Evolutionary conservation across 768 basidiomycete species (phyloP).

Genomic region (Hericium erinaceus): DNA sequence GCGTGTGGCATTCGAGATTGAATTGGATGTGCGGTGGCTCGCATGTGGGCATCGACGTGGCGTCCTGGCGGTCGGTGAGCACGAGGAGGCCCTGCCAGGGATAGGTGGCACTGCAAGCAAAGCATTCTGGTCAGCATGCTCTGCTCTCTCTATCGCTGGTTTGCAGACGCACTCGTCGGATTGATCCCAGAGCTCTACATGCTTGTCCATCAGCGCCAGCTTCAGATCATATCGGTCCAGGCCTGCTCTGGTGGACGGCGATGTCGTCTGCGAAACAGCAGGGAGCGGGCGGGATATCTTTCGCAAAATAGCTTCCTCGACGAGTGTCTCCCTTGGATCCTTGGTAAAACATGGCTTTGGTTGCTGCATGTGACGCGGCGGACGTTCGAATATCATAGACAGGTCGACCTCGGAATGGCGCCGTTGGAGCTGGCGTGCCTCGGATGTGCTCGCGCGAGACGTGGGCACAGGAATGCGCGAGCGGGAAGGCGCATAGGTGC

Average conservation of each 20-base stretch:
- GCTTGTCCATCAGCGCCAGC: constrained; percentile 6
- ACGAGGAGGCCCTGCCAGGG: constrained; percentile 12
- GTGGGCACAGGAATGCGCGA: constrained; percentile 6
- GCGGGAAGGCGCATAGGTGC: neutral
- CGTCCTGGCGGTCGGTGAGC: constrained; percentile 6
- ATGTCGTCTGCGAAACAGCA: no score
- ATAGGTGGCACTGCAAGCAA: neutral
- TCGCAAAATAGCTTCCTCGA: no score
- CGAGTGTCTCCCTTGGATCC: no score
- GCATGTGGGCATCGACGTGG: neutral
- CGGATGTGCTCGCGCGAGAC: neutral
- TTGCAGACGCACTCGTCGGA: constrained; percentile 9
- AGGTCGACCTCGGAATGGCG: neutral
- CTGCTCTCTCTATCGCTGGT: neutral
- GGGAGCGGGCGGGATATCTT: no score
- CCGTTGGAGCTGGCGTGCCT: neutral
- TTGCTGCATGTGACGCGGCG: no score
- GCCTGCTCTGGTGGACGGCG: constrained; percentile 2
- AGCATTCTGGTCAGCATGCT: neutral
- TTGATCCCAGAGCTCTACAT: constrained; percentile 14
- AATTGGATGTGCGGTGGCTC: constrained; percentile 1
- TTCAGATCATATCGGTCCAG: constrained; percentile 12
- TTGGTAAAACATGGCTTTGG: no score
- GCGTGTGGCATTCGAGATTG: constrained; percentile 10
- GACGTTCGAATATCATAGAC: no score